Evolutionary conservation across 1,284 basidiomycete genomes (phyloP).

Genomic region (Mycosarcoma mackinlayi): DNA sequence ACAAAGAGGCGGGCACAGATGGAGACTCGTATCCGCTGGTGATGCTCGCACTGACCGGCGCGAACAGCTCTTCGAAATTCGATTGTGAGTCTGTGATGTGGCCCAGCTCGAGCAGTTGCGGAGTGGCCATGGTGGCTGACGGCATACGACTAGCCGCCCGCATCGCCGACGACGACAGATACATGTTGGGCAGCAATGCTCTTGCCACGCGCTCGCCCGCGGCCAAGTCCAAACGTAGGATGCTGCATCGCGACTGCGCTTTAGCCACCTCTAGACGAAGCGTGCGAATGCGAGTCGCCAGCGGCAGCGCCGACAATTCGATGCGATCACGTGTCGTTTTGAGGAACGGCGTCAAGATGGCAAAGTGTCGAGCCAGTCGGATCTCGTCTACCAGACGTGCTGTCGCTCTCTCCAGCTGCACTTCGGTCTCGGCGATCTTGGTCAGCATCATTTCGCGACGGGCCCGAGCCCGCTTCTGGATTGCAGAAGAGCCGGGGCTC

Average conservation of each 20-base stretch:
- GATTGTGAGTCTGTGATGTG: conserved; percentile 32
- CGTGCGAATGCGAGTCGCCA: conserved; percentile 44
- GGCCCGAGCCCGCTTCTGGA: conserved; percentile 39
- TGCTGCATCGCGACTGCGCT: conserved; percentile 40
- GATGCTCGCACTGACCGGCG: conserved; percentile 10
- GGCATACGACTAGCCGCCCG: conserved; percentile 25
- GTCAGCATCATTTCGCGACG: conserved; percentile 48
- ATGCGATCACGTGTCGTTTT: conserved; percentile 61
- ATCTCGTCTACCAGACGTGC: conserved; percentile 50
- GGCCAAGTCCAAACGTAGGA: conserved; percentile 51
- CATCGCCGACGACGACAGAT: conserved; percentile 38
- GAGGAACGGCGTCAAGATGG: conserved; percentile 61
- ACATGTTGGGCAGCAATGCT: conserved; percentile 25
- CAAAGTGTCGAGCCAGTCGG: conserved; percentile 58
- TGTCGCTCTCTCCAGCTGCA: conserved; percentile 74
- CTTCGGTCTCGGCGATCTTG: conserved; percentile 78
- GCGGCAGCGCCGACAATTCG: conserved; percentile 55
- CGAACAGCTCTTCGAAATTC: conserved; percentile 48
- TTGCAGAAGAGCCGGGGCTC: conserved; percentile 29
- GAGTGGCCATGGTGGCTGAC: conserved; percentile 34
- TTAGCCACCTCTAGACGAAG: conserved; percentile 56
- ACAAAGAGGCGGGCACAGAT: conserved; percentile 10
- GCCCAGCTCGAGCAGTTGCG: conserved; percentile 43
- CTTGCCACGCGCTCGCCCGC: conserved; percentile 42
- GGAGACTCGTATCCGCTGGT: conserved; percentile 7